Evolutionary conservation across 2,329 filamentous ascomycete species (phyloP), one percentile per base, ranked within the genome.

Genomic region (Pseudogymnoascus sp.): DNA sequence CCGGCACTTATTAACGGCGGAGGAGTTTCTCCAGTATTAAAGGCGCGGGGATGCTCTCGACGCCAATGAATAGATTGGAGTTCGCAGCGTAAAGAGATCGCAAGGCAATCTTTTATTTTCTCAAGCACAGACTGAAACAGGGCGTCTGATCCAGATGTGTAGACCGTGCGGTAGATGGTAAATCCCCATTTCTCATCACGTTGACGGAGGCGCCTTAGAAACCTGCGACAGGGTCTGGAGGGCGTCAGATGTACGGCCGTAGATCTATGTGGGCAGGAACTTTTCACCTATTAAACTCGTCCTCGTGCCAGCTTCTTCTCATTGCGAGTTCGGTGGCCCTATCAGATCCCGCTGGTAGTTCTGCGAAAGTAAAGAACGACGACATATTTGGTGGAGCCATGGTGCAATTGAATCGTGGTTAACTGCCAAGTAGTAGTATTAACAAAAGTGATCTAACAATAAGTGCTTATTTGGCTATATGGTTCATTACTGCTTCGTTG

Each of bases 81-180:
- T 21, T 42, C 38, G n/a, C 1, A 3, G 16, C 38, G 38, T 21
- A 42, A 2, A 14, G 38, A 19, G 16, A 42, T 21, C 21, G n/a
- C n/a, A 11, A 42, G 6, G 38, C 38, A 42, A 3, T n/a, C 14
- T 42, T 42, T 42, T 42, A 42, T 19, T 60, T 68, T 68, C 37
- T 62, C 63, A 16, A 69, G 31, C 16, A 60, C 62, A 19, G 59
- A 14, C 21, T 62, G 63, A 65, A 65, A 70, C 10, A 65, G 35
- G 29, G 63, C 16, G 42, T 70, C 65, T 3, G 69, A 68, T 64
- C 68, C 66, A 11, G 66, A 40, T 4, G 67, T 69, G 42, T 69
- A 68, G 37, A 69, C 65, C 6, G 67, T 69, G 35, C 68, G 64
- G 61, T 68, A 70, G 47, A 70, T 68, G 19, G 68, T 62, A 61